phyloP scores from a whole-genome alignment of 257 asterid species.

The Forsythia viridissima region DNA sequence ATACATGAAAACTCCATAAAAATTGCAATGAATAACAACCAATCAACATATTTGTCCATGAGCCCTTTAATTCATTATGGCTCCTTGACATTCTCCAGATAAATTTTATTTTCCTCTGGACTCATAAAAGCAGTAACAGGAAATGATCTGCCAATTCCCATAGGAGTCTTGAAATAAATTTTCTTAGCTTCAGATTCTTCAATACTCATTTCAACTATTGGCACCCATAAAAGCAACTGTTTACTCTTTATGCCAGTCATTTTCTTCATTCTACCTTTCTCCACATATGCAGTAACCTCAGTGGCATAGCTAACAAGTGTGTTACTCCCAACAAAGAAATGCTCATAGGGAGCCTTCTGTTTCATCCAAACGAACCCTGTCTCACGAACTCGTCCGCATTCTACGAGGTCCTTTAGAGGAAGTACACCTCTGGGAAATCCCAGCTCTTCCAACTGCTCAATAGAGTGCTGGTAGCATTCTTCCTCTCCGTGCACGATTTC shows the following conservation, averaged over 20 bases:
- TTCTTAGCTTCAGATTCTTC: constrained; percentile 46
- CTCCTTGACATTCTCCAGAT: constrained; percentile 36
- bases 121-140: constrained; percentile 78
- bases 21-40: too few relatives aligned
- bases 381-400: constrained; percentile 79
- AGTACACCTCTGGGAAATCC: constrained; percentile 87
- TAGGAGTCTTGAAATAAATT: constrained; percentile 79
- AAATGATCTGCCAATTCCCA: constrained; percentile 84
- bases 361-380: constrained; percentile 96
- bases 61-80: background rate
- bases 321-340: constrained; percentile 55
- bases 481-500: constrained; percentile 68
- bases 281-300: constrained; percentile 82
- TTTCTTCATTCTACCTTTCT: constrained; percentile 87
- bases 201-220: constrained; percentile 86
- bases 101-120: constrained; percentile 54
- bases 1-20: too few relatives aligned
- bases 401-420: constrained; percentile 83
- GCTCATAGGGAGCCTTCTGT: constrained; percentile 80
- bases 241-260: constrained; percentile 92
- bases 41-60: background rate
- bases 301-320: constrained; percentile 67
- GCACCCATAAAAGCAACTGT: constrained; percentile 89
- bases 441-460: constrained; percentile 57
- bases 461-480: constrained; percentile 61